Percentiles rank a stretch among this genome's conserved stretches.
These are phyloP conservation scores for Collybia mongolica DNA, from an alignment of 768 basidiomycete genomes.

Conservation along the genomic window DNA sequence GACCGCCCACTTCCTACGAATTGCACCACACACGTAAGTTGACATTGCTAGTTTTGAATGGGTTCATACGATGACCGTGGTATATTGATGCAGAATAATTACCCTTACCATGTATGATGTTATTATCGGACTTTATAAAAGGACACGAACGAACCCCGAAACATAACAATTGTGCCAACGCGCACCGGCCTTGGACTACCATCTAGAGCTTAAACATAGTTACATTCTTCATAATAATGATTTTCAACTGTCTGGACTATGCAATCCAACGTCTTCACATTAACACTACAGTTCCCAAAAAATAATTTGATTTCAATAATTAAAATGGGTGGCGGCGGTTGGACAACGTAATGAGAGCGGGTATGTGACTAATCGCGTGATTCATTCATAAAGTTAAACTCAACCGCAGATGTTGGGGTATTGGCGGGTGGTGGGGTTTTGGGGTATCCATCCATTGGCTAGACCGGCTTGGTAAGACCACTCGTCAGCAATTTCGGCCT, in stretches of 20 bases:
- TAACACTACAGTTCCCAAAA: no score
- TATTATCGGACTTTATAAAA: conserved; percentile 68
- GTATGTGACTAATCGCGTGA: conserved; percentile 1
- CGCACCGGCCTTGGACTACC: no score
- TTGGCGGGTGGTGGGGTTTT: conserved; percentile 40
- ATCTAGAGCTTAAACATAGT: background rate
- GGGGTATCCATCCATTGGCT: conserved; percentile 81
- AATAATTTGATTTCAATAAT: no score
- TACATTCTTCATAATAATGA: background rate
- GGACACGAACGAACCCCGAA: conserved; percentile 18
- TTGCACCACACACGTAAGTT: conserved; percentile 58
- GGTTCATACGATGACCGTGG: no score
- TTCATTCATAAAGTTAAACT: conserved; percentile 3
- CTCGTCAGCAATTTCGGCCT: conserved; percentile 79
- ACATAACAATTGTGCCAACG: background rate
- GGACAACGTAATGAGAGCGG: background rate
- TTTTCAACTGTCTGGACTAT: no score
- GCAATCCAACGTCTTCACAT: no score
- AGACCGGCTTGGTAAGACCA: conserved; percentile 90
- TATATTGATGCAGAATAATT: conserved; percentile 57
- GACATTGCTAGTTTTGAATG: background rate
- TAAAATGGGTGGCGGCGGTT: no score
- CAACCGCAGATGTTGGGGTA: conserved; percentile 68
- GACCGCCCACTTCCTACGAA: conserved; percentile 90
- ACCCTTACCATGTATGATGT: conserved; percentile 89